Evolutionary conservation across 2,329 filamentous ascomycete genomes (phyloP), one percentile per base, ranked within the genome.

Genomic region (Cadophora sp.): DNA sequence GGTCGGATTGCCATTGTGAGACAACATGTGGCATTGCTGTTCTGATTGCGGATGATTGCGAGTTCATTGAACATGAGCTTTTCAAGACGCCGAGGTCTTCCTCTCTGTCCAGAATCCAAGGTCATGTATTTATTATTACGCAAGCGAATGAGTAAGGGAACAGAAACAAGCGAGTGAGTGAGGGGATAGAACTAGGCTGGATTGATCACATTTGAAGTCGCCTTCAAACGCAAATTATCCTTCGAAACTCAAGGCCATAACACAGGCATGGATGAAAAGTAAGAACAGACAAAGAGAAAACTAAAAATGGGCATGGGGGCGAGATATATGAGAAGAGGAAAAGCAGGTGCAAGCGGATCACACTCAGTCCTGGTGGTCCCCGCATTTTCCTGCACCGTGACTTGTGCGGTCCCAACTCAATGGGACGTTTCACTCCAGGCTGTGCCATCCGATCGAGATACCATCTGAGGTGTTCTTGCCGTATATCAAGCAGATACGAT

Each of bases 1-100:
- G 66, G 31, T 53, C 67, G 14, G 56, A n/a, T 27, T 71, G 64
- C 65, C 65, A 70, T 66, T 73, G 72, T 16, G 65, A 66, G 5
- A 66, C 61, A 12, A 73, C 66, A 68, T 73, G 72, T 59, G 70
- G 67, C 68, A 73, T 73, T 40, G 62, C 55, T 27, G 51, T 34
- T 62, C 37, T 59, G n/a, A 24, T 40, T 53, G 22, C 37, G 12
- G 34, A 53, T 29, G 31, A 14, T 50, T 26, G 59, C 24, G 14
- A 19, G 19, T 65, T 53, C 66, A 65, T 65, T 16, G n/a, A 19
- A 46, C 14, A 24, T 51, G 60, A 12, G 12, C 1, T 26, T 6
- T 40, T 19, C 9, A 40, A 14, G 62, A 64, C 16, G 50, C 16
- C 11, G 9, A 14, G 12, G 16, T 14, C 24, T 27, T 55, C 29